Evolutionary conservation across 2,329 filamentous ascomycete species (phyloP).

Genomic region (Chalaropsis thielavioides): DNA sequence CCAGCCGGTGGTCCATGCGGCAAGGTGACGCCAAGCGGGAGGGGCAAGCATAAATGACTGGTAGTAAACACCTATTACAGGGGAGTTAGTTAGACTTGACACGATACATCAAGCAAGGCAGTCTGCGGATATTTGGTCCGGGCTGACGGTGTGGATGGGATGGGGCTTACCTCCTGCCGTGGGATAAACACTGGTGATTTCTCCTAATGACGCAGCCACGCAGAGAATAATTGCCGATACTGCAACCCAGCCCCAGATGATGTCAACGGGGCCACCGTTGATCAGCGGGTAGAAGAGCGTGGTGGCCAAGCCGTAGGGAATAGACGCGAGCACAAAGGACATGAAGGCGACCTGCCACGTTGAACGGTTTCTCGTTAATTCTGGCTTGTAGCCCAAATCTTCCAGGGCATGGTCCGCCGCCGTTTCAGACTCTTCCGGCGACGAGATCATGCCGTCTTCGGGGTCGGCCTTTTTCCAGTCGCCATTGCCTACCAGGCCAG

Average conservation of each 20-base stretch:
- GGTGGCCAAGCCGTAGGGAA: conserved; percentile 59
- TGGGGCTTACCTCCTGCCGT: conserved; percentile 47
- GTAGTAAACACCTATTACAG: conserved; percentile 47
- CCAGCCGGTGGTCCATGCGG: conserved; percentile 63
- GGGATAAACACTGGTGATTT: conserved; percentile 62
- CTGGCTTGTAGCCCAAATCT: conserved; percentile 51
- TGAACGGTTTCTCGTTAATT: conserved; percentile 49
- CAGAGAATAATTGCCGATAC: conserved; percentile 58
- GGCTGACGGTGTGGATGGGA: background rate
- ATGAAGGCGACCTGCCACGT: conserved; percentile 59
- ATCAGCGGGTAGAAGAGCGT: conserved; percentile 53
- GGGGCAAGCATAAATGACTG: conserved; percentile 63
- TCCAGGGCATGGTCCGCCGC: conserved; percentile 49
- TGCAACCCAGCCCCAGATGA: conserved; percentile 59
- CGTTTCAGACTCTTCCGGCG: conserved; percentile 23
- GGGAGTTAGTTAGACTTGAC: conserved; percentile 9
- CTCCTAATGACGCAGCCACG: conserved; percentile 54
- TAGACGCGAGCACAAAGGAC: conserved; percentile 61
- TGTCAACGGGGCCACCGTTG: conserved; percentile 51
- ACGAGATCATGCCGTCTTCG: conserved; percentile 20
- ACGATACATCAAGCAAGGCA: background rate
- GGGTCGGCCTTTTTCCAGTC: conserved; percentile 5
- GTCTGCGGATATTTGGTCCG: background rate
- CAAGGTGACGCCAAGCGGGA: conserved; percentile 42
- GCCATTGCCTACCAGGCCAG: background rate